Evolutionary conservation across 805 yeast genomes (phyloP).

Genomic region (Sugiyamaella qingdaonensis): DNA sequence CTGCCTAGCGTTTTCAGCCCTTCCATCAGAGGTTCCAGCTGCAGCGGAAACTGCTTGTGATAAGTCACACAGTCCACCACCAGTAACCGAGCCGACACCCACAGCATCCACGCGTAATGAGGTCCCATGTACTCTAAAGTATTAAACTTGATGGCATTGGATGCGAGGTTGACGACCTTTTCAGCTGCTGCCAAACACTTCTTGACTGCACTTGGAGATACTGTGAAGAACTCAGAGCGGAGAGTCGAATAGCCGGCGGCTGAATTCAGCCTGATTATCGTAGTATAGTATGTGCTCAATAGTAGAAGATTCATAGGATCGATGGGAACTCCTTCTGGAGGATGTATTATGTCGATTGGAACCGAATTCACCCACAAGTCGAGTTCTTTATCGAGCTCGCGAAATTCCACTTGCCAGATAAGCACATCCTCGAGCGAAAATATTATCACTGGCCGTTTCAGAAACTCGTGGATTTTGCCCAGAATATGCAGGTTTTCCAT

Average conservation of each 20-base stretch:
- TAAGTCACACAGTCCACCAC: slow-evolving; percentile 25
- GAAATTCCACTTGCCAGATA: slow-evolving; percentile 24
- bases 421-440: slow-evolving; percentile 22
- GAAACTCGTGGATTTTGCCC: slow-evolving; percentile 25
- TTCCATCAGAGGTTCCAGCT: slow-evolving; percentile 20
- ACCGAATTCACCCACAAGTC: slow-evolving; percentile 22
- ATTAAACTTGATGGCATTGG: slow-evolving; percentile 12
- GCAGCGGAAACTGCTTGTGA: slow-evolving; percentile 20
- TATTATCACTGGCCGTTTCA: slow-evolving; percentile 23
- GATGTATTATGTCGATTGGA: slow-evolving; percentile 13
- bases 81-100: slow-evolving; percentile 27
- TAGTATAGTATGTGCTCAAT: slow-evolving; percentile 23
- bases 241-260: slow-evolving; percentile 26
- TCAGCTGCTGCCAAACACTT: slow-evolving; percentile 21
- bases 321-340: neutral
- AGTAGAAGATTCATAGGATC: slow-evolving; percentile 20
- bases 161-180: slow-evolving; percentile 18
- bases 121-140: slow-evolving; percentile 23
- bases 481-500: slow-evolving; percentile 23
- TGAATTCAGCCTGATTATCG: slow-evolving; percentile 25
- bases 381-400: slow-evolving; percentile 22
- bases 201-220: slow-evolving; percentile 21
- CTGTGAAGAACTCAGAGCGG: slow-evolving; percentile 21
- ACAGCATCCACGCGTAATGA: slow-evolving; percentile 26
- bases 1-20: slow-evolving; percentile 20